Percentiles rank a stretch among this genome's conserved stretches.
Conservation (phyloP, 768 basidiomycete species). For the Lentinus tigrinus region DNA sequence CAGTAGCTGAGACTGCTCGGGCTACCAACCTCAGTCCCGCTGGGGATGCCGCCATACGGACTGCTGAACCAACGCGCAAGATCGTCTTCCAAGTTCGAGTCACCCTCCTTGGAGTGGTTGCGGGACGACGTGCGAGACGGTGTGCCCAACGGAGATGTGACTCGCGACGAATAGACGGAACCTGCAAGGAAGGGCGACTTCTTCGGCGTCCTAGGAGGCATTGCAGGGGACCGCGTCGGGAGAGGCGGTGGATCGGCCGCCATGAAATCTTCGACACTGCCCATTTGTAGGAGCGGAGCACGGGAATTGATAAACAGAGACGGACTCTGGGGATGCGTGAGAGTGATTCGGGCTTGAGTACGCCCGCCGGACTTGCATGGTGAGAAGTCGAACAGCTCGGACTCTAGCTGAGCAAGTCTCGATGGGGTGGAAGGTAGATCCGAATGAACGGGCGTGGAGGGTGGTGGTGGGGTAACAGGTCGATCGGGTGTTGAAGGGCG, state of each 20-base stretch:
- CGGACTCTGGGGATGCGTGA: conserved; percentile 45
- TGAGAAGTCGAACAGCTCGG: conserved; percentile 15
- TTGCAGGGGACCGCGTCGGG: background rate
- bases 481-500: background rate
- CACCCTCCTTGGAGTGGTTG: conserved; percentile 64
- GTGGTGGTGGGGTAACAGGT: background rate
- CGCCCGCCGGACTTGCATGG: conserved; percentile 10
- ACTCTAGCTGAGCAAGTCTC: conserved; percentile 6
- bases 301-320: conserved; percentile 3
- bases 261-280: conserved; percentile 1
- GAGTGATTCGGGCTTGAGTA: conserved; percentile 19
- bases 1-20: background rate
- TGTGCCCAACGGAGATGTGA: conserved; percentile 24
- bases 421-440: conserved; percentile 5
- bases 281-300: conserved; percentile 4
- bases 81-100: conserved; percentile 67
- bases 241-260: background rate
- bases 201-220: conserved; percentile 7
- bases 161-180: conserved; percentile 8
- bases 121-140: conserved; percentile 42
- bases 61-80: conserved; percentile 46
- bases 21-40: background rate
- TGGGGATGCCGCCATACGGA: background rate
- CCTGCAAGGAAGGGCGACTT: conserved; percentile 50
- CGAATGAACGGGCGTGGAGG: background rate